These are phyloP conservation scores for Pichia phayaonensis DNA, from an alignment of 805 yeast genomes.

Conservation along the genomic window DNA sequence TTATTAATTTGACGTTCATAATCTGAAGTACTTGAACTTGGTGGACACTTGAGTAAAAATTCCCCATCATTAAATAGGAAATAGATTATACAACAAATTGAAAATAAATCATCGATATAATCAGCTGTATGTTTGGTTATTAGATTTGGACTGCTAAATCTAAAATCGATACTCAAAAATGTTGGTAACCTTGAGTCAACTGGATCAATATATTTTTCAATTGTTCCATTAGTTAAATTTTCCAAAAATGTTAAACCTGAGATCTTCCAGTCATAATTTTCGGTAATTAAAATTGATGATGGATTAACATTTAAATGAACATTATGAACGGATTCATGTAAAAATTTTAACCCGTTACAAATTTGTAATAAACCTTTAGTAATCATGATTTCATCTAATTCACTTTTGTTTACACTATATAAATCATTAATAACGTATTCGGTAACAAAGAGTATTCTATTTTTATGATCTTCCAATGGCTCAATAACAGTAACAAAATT, in stretches of 20 bases:
- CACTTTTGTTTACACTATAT: constrained; percentile 30
- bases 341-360: constrained; percentile 69
- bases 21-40: constrained; percentile 34
- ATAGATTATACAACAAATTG: constrained; percentile 71
- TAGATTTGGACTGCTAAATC: constrained; percentile 81
- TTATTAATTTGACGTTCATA: constrained; percentile 50
- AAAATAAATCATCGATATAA: constrained; percentile 72
- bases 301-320: constrained; percentile 81
- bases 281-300: constrained; percentile 64
- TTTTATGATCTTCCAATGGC: constrained; percentile 80
- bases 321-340: constrained; percentile 67
- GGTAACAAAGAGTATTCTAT: constrained; percentile 72
- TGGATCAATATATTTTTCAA: constrained; percentile 61
- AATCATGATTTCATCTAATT: constrained; percentile 62
- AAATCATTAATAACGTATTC: constrained; percentile 53
- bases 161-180: constrained; percentile 61
- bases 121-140: constrained; percentile 56
- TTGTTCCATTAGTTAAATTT: constrained; percentile 35
- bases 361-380: constrained; percentile 76
- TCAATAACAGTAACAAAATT: constrained; percentile 76
- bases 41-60: constrained; percentile 36
- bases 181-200: constrained; percentile 69
- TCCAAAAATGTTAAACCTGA: constrained; percentile 63
- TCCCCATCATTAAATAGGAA: constrained; percentile 49
- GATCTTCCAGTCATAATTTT: constrained; percentile 89